Conservation (phyloP, 305 asterid species). For the Fraxinus sp. region DNA sequence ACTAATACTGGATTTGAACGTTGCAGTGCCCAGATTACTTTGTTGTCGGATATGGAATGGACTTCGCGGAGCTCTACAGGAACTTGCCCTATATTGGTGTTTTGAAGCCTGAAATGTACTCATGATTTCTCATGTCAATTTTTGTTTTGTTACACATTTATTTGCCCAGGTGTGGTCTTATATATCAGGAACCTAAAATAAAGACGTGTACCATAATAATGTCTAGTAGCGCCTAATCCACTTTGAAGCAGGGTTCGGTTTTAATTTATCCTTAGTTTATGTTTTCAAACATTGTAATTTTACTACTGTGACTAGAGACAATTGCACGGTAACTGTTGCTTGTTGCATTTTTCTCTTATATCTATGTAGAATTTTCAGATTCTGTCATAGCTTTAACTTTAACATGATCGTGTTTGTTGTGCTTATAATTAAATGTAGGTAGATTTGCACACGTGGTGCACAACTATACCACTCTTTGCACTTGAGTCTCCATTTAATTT, state of each 20-base stretch:
- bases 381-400: neutral
- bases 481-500: neutral
- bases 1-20: neutral
- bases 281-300: neutral
- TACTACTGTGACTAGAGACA: neutral
- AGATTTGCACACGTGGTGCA: neutral
- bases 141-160: neutral
- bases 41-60: constrained; percentile 93
- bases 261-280: neutral
- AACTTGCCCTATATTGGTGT: constrained; percentile 85
- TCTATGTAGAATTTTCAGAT: neutral
- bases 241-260: neutral
- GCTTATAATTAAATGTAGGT: neutral
- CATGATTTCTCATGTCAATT: constrained; percentile 14
- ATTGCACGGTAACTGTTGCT: neutral
- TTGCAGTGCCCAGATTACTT: constrained; percentile 79
- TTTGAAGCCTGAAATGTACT: constrained; percentile 75
- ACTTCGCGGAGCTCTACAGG: constrained; percentile 72
- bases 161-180: neutral
- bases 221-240: neutral
- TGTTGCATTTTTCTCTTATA: neutral
- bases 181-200: neutral
- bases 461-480: neutral
- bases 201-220: neutral
- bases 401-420: neutral